These are phyloP conservation scores for Ceratobasidium sp. DNA, from an alignment of 1,284 basidiomycete species.

Conservation along the genomic window DNA sequence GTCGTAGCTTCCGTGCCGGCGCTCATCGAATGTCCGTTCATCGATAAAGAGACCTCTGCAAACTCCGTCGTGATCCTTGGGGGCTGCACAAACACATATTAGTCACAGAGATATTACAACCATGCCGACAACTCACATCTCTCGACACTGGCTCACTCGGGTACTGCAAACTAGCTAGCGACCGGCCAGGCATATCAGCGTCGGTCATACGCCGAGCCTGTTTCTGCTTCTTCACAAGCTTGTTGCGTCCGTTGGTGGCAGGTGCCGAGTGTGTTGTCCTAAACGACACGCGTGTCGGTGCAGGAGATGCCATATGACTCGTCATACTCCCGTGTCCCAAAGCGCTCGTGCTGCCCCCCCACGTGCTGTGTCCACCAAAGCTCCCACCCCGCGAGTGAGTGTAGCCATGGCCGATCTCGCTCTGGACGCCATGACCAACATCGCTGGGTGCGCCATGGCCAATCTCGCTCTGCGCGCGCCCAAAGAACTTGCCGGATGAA, in stretches of 20 bases:
- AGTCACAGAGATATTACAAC: no score
- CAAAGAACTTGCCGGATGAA: background rate
- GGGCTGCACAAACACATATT: slow-evolving; percentile 3
- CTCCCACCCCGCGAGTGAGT: slow-evolving; percentile 4
- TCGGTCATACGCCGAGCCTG: background rate
- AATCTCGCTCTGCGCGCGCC: slow-evolving; percentile 3
- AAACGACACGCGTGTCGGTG: slow-evolving; percentile 14
- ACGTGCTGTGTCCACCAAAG: slow-evolving; percentile 2
- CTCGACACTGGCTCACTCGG: background rate
- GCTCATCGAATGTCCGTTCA: background rate
- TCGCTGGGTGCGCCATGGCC: slow-evolving; percentile 4
- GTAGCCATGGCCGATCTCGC: slow-evolving; percentile 24
- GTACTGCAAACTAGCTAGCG: slow-evolving; percentile 19
- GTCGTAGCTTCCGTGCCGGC: slow-evolving; percentile 1
- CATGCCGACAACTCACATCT: slow-evolving; percentile 15
- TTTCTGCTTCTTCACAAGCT: slow-evolving; percentile 18
- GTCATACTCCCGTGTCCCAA: slow-evolving; percentile 6
- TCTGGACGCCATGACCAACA: slow-evolving; percentile 14
- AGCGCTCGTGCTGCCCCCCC: slow-evolving; percentile 17
- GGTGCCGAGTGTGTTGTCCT: slow-evolving; percentile 23
- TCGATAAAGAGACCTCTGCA: background rate
- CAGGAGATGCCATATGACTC: background rate
- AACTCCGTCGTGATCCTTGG: slow-evolving; percentile 35
- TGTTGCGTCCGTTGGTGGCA: background rate
- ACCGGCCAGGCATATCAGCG: background rate